Base-by-base conservation (phyloP, 306 rosid species). In the Cicer pinnatifidum region DNA sequence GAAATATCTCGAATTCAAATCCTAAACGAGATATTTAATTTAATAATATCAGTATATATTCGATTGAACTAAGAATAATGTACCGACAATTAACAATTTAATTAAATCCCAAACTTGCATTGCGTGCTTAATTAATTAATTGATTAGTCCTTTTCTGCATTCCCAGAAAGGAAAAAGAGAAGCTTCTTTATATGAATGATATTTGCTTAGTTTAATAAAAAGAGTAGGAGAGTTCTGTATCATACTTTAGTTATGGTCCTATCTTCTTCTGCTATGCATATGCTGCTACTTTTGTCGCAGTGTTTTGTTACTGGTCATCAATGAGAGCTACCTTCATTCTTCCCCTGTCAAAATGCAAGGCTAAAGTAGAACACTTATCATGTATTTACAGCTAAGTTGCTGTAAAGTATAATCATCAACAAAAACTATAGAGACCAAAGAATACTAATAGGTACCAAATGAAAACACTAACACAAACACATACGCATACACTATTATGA, bases 241-340 rank as follows among this genome's bases (percentile, higher is more conserved):
- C n/a, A 67, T 58, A 85, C 90, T 86, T 16, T 61, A 15, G 39
- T 62, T 41, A 47, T 63, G 79, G 69, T 79, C 69, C 38, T 57
- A 15, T 44, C 41, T 71, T 65, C 64, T 80, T 73, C 75, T 73
- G 48, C 23, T 64, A 23, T 52, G 61, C 44, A 19, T 13, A 54
- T 65, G 73, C 10, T 56, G 11, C 19, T 72, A 50, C 63, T 79
- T 73, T 72, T 66, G 37, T 72, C 51, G 17, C 33, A 59, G 61
- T 45, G 89, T 87, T 23, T 88, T n/a, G 23, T 68, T 68, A 44
- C 13, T 47, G 85, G 9, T 86, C 75, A 89, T 73, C 88, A 89
- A 91, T 16, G 93, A 90, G 64, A 90, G 64, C 75, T 66, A 62
- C 89, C 76, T 82, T 82, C 90, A 58, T 82, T 89, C 85, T 80